Evolutionary conservation across 441 rosid species (phyloP).

Genomic region (Hura crepitans): DNA sequence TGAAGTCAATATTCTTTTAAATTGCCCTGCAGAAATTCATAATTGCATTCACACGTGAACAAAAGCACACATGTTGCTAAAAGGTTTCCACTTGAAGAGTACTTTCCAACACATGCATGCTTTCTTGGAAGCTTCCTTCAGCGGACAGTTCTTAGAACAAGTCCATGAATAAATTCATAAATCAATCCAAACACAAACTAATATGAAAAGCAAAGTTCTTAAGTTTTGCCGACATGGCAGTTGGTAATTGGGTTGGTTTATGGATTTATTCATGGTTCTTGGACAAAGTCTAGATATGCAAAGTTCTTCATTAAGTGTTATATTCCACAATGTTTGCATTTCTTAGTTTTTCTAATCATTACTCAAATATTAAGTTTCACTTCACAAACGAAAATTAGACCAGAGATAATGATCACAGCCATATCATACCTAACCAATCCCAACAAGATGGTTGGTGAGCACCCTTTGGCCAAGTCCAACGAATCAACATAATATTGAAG

Average conservation of each 20-base stretch:
- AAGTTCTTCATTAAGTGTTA: no score
- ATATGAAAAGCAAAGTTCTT: no score
- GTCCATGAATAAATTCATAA: no score
- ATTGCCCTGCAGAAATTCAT: not conserved
- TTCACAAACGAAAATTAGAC: slow-evolving; percentile 13
- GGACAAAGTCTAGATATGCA: no score
- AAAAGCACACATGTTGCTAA: not conserved
- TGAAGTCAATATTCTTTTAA: not conserved
- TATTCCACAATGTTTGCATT: not conserved
- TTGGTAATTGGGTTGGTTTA: no score
- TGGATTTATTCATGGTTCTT: not conserved
- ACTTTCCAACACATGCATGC: slow-evolving; percentile 1
- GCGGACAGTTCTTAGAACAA: no score
- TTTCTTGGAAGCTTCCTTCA: not conserved
- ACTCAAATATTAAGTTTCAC: not conserved
- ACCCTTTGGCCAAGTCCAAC: slow-evolving; percentile 6
- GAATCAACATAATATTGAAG: not conserved
- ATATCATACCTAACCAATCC: slow-evolving; percentile 11
- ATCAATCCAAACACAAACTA: no score
- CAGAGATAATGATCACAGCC: slow-evolving; percentile 11
- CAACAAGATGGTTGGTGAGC: slow-evolving; percentile 11
- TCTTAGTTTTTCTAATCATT: not conserved
- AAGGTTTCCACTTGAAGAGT: not conserved
- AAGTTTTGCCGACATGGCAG: no score
- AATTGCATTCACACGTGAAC: slow-evolving; percentile 20